phyloP scores from a whole-genome alignment of 805 yeast species.

The Lipomyces sp. region DNA sequence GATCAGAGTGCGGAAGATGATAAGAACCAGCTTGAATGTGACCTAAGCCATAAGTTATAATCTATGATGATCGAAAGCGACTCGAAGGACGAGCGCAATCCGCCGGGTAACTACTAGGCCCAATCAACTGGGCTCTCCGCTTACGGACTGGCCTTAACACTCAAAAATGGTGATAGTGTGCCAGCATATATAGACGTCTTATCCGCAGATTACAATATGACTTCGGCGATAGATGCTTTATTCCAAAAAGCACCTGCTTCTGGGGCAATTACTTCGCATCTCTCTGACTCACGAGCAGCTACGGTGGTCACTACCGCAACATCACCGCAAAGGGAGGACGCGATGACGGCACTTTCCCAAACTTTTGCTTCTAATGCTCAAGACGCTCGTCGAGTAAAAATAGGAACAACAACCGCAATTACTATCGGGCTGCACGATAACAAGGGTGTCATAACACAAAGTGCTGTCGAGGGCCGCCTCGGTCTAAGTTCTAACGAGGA shows the following conservation, averaged over 20 bases:
- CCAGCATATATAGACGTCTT: too few relatives aligned
- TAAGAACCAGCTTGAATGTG: neutral
- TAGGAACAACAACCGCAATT: slow-evolving; percentile 30
- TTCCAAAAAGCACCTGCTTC: slow-evolving; percentile 6
- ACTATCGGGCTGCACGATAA: slow-evolving; percentile 23
- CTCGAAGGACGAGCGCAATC: neutral
- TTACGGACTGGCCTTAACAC: too few relatives aligned
- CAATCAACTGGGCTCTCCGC: neutral
- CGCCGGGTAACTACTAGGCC: neutral
- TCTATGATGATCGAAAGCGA: neutral
- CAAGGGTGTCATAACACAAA: slow-evolving; percentile 26
- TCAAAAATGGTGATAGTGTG: too few relatives aligned
- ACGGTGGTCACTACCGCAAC: slow-evolving; percentile 31
- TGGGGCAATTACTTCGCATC: slow-evolving; percentile 19
- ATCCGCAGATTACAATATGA: neutral
- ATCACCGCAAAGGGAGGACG: slow-evolving; percentile 2
- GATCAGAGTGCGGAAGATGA: neutral
- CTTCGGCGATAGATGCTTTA: slow-evolving; percentile 15
- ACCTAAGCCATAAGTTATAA: neutral
- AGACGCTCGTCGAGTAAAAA: slow-evolving; percentile 34
- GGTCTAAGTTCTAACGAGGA: slow-evolving; percentile 4
- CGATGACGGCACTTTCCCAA: slow-evolving; percentile 22
- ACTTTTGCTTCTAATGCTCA: slow-evolving; percentile 25
- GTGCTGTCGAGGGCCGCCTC: slow-evolving; percentile 20
- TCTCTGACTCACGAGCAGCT: slow-evolving; percentile 36